Evolutionary conservation across 192 early-diverging fungal species (phyloP).

Genomic region (Rhizophagus clarus): DNA sequence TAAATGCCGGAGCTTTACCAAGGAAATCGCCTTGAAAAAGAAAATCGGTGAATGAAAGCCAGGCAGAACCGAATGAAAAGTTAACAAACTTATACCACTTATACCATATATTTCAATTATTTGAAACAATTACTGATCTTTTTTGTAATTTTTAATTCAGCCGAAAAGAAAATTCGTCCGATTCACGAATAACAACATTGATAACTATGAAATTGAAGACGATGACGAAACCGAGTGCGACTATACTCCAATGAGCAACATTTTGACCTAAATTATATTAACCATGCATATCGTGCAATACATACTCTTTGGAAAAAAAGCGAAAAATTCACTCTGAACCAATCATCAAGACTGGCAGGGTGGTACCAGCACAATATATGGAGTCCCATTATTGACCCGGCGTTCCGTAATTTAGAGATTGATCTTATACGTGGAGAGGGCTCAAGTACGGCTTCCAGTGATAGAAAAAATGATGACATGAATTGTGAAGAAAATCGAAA

Average conservation of each 20-base stretch:
- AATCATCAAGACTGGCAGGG: constrained; percentile 13
- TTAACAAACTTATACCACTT: too few relatives aligned
- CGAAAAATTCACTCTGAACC: constrained; percentile 2
- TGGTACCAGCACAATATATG: too few relatives aligned
- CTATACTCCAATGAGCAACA: constrained; percentile 23
- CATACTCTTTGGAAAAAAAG: constrained; percentile 16
- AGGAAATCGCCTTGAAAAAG: too few relatives aligned
- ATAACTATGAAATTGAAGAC: background rate
- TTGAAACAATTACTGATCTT: background rate
- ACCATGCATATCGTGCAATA: constrained; percentile 28
- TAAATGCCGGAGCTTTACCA: too few relatives aligned
- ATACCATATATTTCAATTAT: constrained; percentile 7
- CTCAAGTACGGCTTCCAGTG: background rate
- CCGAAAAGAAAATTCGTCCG: background rate
- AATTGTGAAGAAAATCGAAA: background rate
- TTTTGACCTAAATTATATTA: constrained; percentile 28
- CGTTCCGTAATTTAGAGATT: constrained; percentile 13
- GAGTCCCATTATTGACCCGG: constrained; percentile 10
- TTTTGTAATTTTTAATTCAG: constrained; percentile 13
- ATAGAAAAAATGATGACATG: constrained; percentile 4
- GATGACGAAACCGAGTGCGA: constrained; percentile 10
- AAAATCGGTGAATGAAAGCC: too few relatives aligned
- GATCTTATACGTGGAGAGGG: constrained; percentile 8
- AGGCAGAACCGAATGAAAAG: too few relatives aligned
- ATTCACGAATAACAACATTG: background rate